phyloP scores from a whole-genome alignment of 1,139 yeast genomes.

The Blastobotrys indianensis region DNA sequence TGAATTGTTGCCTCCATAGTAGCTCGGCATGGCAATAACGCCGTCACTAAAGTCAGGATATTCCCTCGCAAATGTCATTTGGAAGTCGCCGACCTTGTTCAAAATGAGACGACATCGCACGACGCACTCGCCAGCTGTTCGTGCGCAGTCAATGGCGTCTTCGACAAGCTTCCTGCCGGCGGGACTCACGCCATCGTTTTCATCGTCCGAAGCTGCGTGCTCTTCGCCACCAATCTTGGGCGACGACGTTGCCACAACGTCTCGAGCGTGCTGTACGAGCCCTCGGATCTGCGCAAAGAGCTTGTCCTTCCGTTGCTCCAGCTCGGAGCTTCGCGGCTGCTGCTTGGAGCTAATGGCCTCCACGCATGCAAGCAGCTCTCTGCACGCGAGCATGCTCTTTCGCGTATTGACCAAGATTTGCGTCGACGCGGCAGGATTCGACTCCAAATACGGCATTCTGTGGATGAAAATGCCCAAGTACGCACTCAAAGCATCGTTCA shows the following conservation, averaged over 20 bases:
- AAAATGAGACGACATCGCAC: constrained; percentile 44
- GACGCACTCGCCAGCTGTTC: constrained; percentile 37
- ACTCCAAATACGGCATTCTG: constrained; percentile 26
- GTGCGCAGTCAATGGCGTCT: constrained; percentile 32
- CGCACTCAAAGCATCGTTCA: constrained; percentile 60
- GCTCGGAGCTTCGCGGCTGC: constrained; percentile 29
- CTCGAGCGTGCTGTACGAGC: constrained; percentile 32
- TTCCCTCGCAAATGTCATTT: constrained; percentile 55
- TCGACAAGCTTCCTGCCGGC: constrained; percentile 17
- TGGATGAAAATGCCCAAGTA: constrained; percentile 52
- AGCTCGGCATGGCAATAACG: constrained; percentile 35
- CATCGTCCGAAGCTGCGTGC: background rate
- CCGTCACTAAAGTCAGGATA: constrained; percentile 76
- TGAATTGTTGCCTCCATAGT: constrained; percentile 2
- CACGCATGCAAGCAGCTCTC: constrained; percentile 37
- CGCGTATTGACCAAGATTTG: constrained; percentile 36
- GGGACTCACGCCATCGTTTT: constrained; percentile 4
- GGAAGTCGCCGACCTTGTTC: constrained; percentile 66
- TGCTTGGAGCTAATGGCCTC: constrained; percentile 31
- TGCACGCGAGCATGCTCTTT: constrained; percentile 38
- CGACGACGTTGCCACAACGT: constrained; percentile 24
- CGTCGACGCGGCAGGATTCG: constrained; percentile 32
- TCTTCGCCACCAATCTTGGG: background rate
- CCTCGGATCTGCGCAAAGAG: constrained; percentile 33
- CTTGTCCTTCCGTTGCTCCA: constrained; percentile 35